Conservation (phyloP, 345 rosid species). For the Gossypium longicalyx region DNA sequence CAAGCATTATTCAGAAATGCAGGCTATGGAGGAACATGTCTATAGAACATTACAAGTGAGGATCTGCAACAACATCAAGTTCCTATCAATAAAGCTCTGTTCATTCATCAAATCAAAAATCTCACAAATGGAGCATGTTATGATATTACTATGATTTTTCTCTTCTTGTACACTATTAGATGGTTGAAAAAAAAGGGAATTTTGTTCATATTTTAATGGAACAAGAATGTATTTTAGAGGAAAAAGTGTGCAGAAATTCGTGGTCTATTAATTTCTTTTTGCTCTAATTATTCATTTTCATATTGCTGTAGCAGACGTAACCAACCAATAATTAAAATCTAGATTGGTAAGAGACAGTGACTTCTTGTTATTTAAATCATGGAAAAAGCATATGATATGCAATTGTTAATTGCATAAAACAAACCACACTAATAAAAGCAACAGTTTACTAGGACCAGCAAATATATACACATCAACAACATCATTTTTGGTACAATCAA, state of each 20-base stretch:
- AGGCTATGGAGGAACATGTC: slow-evolving; percentile 91
- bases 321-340: slow-evolving; percentile 36
- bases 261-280: slow-evolving; percentile 1
- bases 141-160: neutral
- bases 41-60: slow-evolving; percentile 26
- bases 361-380: slow-evolving; percentile 22
- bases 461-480: neutral
- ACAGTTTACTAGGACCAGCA: neutral
- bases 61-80: slow-evolving; percentile 23
- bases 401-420: neutral
- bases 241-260: slow-evolving; percentile 15
- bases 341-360: slow-evolving; percentile 19
- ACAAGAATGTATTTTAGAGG: slow-evolving; percentile 30
- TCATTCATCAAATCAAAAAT: slow-evolving; percentile 17
- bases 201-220: slow-evolving; percentile 19
- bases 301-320: slow-evolving; percentile 20
- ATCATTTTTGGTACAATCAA: neutral
- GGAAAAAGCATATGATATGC: neutral
- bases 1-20: slow-evolving; percentile 85
- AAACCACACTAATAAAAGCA: neutral
- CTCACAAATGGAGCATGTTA: slow-evolving; percentile 17
- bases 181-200: neutral
- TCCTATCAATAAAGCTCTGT: slow-evolving; percentile 16
- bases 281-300: slow-evolving; percentile 19
- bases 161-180: neutral